phyloP scores from a whole-genome alignment of 2,329 filamentous ascomycete genomes.

The Elsinoe fawcettii region DNA sequence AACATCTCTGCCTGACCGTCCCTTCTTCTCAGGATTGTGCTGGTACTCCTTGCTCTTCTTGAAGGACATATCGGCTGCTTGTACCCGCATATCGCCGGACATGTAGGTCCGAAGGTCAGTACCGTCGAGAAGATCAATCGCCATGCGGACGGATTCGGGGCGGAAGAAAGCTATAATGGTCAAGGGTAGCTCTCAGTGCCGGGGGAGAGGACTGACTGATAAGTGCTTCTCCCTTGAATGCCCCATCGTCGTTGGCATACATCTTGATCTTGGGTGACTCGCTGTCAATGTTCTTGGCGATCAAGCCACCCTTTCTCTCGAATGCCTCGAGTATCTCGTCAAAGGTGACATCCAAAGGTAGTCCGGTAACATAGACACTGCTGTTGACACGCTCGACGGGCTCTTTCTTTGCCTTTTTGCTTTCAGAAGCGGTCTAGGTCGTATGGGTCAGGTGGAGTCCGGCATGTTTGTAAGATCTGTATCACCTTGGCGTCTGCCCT shows the following conservation, averaged over 20 bases:
- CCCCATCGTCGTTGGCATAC: constrained; percentile 71
- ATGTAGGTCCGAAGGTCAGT: constrained; percentile 66
- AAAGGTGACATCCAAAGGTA: constrained; percentile 70
- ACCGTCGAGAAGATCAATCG: constrained; percentile 72
- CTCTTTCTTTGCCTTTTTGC: constrained; percentile 26
- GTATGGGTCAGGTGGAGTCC: constrained; percentile 9
- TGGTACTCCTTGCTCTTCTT: constrained; percentile 67
- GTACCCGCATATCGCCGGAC: constrained; percentile 65
- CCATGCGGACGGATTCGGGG: constrained; percentile 81
- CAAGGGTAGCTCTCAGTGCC: not conserved
- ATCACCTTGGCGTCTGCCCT: constrained; percentile 33
- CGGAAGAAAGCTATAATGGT: constrained; percentile 69
- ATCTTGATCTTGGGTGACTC: constrained; percentile 85
- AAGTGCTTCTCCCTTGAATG: constrained; percentile 88
- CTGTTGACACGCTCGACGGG: constrained; percentile 58
- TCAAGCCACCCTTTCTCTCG: constrained; percentile 72
- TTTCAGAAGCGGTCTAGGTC: constrained; percentile 19
- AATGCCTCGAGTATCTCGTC: constrained; percentile 80
- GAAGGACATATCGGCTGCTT: constrained; percentile 80
- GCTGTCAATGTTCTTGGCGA: constrained; percentile 88
- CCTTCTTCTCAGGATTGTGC: constrained; percentile 41
- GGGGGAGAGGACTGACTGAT: constrained; percentile 38
- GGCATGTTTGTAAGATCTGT: constrained; percentile 1
- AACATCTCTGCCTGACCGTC: constrained; percentile 62
- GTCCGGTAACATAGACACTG: constrained; percentile 82